phyloP scores from a whole-genome alignment of 192 early-diverging fungal species.

The Linnemannia exigua region DNA sequence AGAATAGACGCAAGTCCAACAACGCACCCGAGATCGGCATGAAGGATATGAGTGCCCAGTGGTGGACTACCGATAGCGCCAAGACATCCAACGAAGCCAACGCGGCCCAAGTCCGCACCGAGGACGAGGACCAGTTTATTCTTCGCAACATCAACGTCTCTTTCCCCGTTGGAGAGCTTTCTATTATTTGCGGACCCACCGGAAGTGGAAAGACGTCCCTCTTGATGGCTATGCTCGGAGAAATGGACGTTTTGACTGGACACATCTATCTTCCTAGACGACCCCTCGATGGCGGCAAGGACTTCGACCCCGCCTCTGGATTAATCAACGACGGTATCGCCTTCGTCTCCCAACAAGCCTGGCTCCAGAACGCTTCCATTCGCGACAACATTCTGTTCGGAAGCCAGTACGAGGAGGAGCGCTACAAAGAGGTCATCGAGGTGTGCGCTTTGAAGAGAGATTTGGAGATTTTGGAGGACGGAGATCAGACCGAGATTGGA shows the following conservation, averaged over 20 bases:
- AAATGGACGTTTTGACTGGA: constrained; percentile 69
- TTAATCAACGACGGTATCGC: constrained; percentile 74
- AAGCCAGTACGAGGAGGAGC: constrained; percentile 72
- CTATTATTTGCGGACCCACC: constrained; percentile 81
- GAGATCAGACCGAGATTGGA: constrained; percentile 89
- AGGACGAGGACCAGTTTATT: constrained; percentile 60
- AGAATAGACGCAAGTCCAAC: constrained; percentile 17
- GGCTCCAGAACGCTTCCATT: constrained; percentile 77
- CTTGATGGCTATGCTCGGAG: constrained; percentile 80
- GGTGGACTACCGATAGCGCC: constrained; percentile 54
- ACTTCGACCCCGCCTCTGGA: constrained; percentile 52
- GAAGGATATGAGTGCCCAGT: constrained; percentile 51
- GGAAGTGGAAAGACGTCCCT: constrained; percentile 86
- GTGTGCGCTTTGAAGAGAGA: constrained; percentile 88
- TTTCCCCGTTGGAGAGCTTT: constrained; percentile 74
- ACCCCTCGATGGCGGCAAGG: constrained; percentile 32
- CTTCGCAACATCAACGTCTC: constrained; percentile 68
- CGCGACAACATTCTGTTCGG: constrained; percentile 85
- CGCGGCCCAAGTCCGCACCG: constrained; percentile 8
- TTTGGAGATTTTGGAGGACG: constrained; percentile 79
- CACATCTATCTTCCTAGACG: constrained; percentile 48
- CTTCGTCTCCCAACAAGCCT: constrained; percentile 78
- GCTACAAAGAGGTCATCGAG: constrained; percentile 78
- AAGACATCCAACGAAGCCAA: constrained; percentile 31
- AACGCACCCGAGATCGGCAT: constrained; percentile 53